Conservation (phyloP, 2,329 filamentous ascomycete genomes). For the Hypoxylon sp. region DNA sequence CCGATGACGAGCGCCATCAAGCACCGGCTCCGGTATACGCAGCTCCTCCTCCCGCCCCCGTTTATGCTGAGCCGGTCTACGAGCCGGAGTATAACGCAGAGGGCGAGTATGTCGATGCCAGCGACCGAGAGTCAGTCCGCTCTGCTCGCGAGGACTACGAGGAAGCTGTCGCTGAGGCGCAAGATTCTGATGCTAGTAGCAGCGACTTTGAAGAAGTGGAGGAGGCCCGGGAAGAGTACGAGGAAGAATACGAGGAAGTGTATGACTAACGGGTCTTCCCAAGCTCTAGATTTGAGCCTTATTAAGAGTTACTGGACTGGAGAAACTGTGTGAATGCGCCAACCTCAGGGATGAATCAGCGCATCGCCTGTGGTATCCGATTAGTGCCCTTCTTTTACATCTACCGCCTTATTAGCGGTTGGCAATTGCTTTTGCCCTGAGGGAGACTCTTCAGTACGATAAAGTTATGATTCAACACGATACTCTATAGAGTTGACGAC, state of each 20-base stretch:
- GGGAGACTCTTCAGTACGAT: neutral
- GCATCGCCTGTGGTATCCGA: neutral
- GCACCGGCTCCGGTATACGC: constrained; percentile 37
- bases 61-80: constrained; percentile 45
- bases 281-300: neutral
- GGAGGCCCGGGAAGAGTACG: constrained; percentile 64
- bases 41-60: constrained; percentile 49
- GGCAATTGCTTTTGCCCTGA: neutral
- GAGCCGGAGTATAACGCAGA: constrained; percentile 57
- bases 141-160: constrained; percentile 58
- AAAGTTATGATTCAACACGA: neutral
- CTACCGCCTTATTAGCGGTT: neutral
- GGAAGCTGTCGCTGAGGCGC: constrained; percentile 57
- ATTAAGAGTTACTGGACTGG: neutral
- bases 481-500: constrained; percentile 8
- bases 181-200: constrained; percentile 61
- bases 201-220: constrained; percentile 66
- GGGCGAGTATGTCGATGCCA: constrained; percentile 59
- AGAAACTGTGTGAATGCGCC: neutral
- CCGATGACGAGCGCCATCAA: constrained; percentile 48
- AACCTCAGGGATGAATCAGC: neutral
- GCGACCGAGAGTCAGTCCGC: constrained; percentile 56
- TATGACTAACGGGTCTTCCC: constrained; percentile 52
- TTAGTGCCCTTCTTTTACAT: neutral
- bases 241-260: constrained; percentile 61